Conservation (phyloP, 306 rosid species). For the Fagus crenata region DNA sequence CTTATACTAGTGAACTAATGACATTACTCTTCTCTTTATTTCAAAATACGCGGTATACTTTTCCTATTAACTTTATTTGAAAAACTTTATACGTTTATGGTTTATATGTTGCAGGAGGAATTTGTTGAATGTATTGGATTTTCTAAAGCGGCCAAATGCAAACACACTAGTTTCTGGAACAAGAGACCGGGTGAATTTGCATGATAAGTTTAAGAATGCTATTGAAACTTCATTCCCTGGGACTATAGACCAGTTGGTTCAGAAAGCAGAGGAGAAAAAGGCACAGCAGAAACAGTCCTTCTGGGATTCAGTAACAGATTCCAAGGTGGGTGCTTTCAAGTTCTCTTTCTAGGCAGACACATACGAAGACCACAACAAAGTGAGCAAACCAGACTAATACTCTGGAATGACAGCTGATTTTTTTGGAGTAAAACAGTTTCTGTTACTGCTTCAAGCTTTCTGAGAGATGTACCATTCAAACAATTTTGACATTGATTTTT, state of each 20-base stretch:
- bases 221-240: constrained; percentile 75
- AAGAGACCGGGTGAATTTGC: constrained; percentile 78
- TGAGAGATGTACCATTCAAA: background rate
- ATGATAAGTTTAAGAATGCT: constrained; percentile 72
- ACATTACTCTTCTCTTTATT: constrained; percentile 4
- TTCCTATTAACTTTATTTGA: constrained; percentile 4
- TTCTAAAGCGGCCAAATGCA: constrained; percentile 83
- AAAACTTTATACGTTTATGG: background rate
- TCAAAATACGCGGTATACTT: constrained; percentile 1
- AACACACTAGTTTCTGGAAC: constrained; percentile 83
- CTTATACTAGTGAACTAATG: background rate
- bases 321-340: constrained; percentile 77
- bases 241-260: constrained; percentile 56
- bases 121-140: constrained; percentile 79
- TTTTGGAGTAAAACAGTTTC: background rate
- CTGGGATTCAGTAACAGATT: constrained; percentile 79
- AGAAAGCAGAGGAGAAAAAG: constrained; percentile 63
- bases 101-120: constrained; percentile 65
- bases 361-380: background rate
- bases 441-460: background rate
- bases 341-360: constrained; percentile 61
- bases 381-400: background rate
- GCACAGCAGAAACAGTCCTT: constrained; percentile 56
- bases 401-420: background rate
- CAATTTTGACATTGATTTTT: constrained; percentile 15